These are phyloP conservation scores for Monosporascus sp. DNA, from an alignment of 2,329 filamentous ascomycete species.

Conservation along the genomic window DNA sequence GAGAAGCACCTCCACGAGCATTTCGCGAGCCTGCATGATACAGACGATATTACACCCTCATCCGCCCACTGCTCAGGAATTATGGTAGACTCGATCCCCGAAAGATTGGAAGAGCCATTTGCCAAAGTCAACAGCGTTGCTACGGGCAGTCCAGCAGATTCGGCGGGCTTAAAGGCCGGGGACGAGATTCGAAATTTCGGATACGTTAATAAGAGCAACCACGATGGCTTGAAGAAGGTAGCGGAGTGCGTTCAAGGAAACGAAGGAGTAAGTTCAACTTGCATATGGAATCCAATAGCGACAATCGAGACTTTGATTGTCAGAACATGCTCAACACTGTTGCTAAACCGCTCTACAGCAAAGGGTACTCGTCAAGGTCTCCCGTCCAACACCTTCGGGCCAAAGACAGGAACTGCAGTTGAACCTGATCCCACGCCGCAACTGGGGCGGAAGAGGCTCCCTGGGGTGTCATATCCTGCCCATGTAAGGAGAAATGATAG, in stretches of 20 bases:
- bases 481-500: constrained; percentile 43
- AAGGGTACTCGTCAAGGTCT: constrained; percentile 64
- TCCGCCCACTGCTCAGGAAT: constrained; percentile 17
- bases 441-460: constrained; percentile 88
- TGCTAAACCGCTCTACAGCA: constrained; percentile 42
- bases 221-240: constrained; percentile 80
- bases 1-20: constrained; percentile 85
- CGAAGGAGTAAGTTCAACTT: constrained; percentile 65
- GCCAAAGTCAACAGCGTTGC: constrained; percentile 86
- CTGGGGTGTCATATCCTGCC: constrained; percentile 88
- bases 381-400: constrained; percentile 40
- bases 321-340: neutral
- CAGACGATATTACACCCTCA: constrained; percentile 33
- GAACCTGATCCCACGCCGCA: constrained; percentile 66
- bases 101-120: constrained; percentile 53
- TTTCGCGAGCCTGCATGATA: constrained; percentile 67
- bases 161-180: constrained; percentile 73
- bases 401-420: constrained; percentile 58
- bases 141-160: constrained; percentile 71
- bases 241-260: constrained; percentile 87
- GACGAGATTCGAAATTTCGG: constrained; percentile 85
- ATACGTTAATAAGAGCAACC: constrained; percentile 74
- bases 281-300: constrained; percentile 1
- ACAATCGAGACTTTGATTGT: constrained; percentile 1
- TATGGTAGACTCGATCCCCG: constrained; percentile 30